Percentiles rank a stretch among this genome's conserved stretches.
phyloP scores from a whole-genome alignment of 2,329 filamentous ascomycete genomes.

The Aspergillus niger region DNA sequence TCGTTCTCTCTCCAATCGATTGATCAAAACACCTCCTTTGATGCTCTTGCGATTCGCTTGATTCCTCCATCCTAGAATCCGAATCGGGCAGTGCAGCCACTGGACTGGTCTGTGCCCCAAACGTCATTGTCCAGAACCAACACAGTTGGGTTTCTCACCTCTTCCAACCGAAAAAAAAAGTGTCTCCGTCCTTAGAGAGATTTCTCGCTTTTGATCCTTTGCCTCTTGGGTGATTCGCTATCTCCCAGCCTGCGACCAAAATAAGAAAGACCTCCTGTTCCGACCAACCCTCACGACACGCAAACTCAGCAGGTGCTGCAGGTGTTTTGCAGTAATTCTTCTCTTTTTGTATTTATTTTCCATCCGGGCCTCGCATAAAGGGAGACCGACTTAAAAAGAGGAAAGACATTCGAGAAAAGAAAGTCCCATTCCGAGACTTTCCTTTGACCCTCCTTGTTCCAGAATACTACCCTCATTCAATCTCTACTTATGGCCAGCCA shows the following conservation, averaged over 20 bases:
- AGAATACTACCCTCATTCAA: constrained; percentile 15
- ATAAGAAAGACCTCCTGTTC: constrained; percentile 10
- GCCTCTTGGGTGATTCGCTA: constrained; percentile 3
- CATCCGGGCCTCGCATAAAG: constrained; percentile 22
- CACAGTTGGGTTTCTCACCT: constrained; percentile 30
- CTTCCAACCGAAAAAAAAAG: constrained; percentile 17
- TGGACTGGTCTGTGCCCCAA: constrained; percentile 48
- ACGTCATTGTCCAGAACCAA: constrained; percentile 33
- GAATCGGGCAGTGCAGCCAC: constrained; percentile 46
- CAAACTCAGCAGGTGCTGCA: constrained; percentile 77
- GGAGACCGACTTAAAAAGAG: constrained; percentile 13
- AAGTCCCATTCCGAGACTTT: background rate
- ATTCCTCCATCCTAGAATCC: constrained; percentile 25
- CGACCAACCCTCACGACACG: constrained; percentile 25
- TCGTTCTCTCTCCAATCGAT: constrained; percentile 20
- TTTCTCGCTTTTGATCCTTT: constrained; percentile 23
- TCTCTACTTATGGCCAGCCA: constrained; percentile 60
- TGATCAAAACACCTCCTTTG: constrained; percentile 12
- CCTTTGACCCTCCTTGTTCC: background rate
- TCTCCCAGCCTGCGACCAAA: background rate
- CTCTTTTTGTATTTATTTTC: constrained; percentile 41
- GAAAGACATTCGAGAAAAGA: constrained; percentile 8
- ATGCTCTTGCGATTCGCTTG: constrained; percentile 31
- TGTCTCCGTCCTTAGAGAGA: constrained; percentile 25
- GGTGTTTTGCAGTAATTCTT: constrained; percentile 57